These are phyloP conservation scores for Thalassiosira hispida DNA, from an alignment of 352 stramenopile species.

Conservation along the genomic window DNA sequence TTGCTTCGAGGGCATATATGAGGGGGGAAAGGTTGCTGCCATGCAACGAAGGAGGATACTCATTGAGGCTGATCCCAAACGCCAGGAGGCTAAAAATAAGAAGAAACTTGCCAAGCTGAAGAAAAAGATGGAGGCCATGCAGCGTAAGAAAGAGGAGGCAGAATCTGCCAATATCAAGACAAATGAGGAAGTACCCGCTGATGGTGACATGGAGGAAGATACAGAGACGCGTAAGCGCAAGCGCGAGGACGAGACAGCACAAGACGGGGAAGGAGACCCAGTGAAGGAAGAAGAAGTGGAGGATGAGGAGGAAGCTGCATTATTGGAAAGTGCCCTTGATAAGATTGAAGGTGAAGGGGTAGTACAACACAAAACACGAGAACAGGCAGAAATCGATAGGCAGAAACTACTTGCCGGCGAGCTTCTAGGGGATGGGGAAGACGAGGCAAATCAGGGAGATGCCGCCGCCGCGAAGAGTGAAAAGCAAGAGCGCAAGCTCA, in stretches of 20 bases:
- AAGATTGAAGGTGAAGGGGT: constrained; percentile 35
- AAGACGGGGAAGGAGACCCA: constrained; percentile 22
- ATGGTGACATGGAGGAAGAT: constrained; percentile 4
- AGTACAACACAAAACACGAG: constrained; percentile 62
- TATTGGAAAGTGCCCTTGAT: constrained; percentile 50
- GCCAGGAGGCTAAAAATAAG: constrained; percentile 62
- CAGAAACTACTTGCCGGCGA: constrained; percentile 76
- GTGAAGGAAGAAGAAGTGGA: constrained; percentile 29
- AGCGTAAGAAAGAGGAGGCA: constrained; percentile 61
- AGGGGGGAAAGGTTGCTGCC: constrained; percentile 74
- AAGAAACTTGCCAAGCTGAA: constrained; percentile 71
- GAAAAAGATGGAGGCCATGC: constrained; percentile 76
- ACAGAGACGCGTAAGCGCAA: constrained; percentile 61
- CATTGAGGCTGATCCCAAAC: constrained; percentile 69
- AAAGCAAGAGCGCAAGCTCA: constrained; percentile 52
- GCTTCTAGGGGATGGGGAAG: constrained; percentile 51
- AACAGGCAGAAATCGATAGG: constrained; percentile 78
- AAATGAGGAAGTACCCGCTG: constrained; percentile 15
- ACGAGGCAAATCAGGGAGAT: constrained; percentile 35
- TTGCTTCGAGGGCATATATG: constrained; percentile 80
- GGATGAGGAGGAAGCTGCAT: constrained; percentile 38
- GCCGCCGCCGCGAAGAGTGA: constrained; percentile 39
- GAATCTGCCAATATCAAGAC: constrained; percentile 29
- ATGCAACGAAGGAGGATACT: constrained; percentile 79
- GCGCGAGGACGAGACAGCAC: constrained; percentile 46